phyloP scores from a whole-genome alignment of 805 yeast genomes.

The Saccharomycopsis fibuligera region DNA sequence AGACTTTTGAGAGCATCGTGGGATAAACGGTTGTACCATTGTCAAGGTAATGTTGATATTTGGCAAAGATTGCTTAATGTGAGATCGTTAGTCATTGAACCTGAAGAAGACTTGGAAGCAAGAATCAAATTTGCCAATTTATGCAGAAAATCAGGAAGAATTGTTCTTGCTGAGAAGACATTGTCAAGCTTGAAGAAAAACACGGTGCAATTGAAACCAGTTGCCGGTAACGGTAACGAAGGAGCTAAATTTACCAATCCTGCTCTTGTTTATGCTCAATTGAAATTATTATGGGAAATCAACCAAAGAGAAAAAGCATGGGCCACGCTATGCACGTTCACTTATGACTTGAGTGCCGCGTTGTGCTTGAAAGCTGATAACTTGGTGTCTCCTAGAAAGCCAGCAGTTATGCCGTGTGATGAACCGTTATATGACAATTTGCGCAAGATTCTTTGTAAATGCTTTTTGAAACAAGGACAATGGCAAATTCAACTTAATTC shows the following conservation, averaged over 20 bases:
- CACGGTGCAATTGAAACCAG: slow-evolving; percentile 13
- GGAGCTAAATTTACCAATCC: slow-evolving; percentile 50
- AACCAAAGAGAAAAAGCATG: slow-evolving; percentile 86
- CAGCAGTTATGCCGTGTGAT: slow-evolving; percentile 64
- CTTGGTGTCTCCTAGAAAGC: slow-evolving; percentile 78
- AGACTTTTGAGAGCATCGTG: slow-evolving; percentile 81
- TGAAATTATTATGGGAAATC: slow-evolving; percentile 95
- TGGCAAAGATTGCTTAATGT: slow-evolving; percentile 96
- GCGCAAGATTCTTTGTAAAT: slow-evolving; percentile 81
- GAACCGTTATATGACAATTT: slow-evolving; percentile 45
- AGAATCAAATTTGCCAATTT: slow-evolving; percentile 97
- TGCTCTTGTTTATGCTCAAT: slow-evolving; percentile 86
- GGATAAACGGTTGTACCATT: slow-evolving; percentile 87
- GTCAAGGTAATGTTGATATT: slow-evolving; percentile 96
- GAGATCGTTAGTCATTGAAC: slow-evolving; percentile 86
- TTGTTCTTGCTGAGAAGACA: slow-evolving; percentile 89
- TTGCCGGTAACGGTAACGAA: slow-evolving; percentile 39
- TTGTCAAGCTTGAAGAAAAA: slow-evolving; percentile 54
- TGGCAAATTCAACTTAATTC: slow-evolving; percentile 86
- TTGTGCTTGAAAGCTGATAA: slow-evolving; percentile 83
- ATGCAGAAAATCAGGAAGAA: slow-evolving; percentile 88
- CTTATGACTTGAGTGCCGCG: slow-evolving; percentile 84
- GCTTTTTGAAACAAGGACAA: slow-evolving; percentile 96
- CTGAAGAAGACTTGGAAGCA: slow-evolving; percentile 94
- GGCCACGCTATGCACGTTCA: slow-evolving; percentile 78